Base-by-base conservation (phyloP, 1,284 basidiomycete species). In the Melampsora larici-populina region DNA sequence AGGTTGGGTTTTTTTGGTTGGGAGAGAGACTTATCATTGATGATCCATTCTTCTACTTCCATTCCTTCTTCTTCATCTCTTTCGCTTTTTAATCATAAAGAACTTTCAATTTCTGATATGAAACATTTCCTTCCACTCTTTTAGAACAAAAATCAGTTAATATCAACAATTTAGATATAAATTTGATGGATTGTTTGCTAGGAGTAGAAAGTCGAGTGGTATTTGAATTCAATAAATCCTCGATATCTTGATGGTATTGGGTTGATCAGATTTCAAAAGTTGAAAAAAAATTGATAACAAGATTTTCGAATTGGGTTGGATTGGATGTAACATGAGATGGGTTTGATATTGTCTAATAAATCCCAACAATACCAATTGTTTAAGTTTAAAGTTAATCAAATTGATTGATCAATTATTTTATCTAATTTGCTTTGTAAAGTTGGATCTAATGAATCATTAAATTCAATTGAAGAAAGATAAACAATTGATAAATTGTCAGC, bases 1-100 rank as follows among this genome's bases (percentile, higher is more conserved):
- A n/a, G 17, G n/a, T 58, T n/a, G 6, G 55, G 55, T 58, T 58
- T 58, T n/a, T n/a, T 58, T 58, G 8, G n/a, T 7, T 36, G 36
- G 26, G 21, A 31, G 18, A 68, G 46, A 26, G n/a, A n/a, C n/a
- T n/a, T 49, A 78, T 68, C 75, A 58, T 78, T 64, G 43, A 78
- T 78, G 18, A 78, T 67, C 75, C 75, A 78, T 78, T 78, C 75
- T 62, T 78, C 75, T 15, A 78, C 75, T 36, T 78, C 67, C 67
- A 78, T 78, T 24, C 75, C 75, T 43, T 78, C 75, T 8, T 78
- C 75, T 64, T 70, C 68, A 24, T 78, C 75, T 8, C 63, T 65
- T 7, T 51, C 46, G 9, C 51, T 67, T 18, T 58, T 48, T 36
- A 78, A 65, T 49, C 60, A 58, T 31, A 78, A 55, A 40, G 66